Evolutionary conservation across 2,329 filamentous ascomycete species (phyloP), one percentile per base, ranked within the genome.

Genomic region (Herpotrichia juniperi): DNA sequence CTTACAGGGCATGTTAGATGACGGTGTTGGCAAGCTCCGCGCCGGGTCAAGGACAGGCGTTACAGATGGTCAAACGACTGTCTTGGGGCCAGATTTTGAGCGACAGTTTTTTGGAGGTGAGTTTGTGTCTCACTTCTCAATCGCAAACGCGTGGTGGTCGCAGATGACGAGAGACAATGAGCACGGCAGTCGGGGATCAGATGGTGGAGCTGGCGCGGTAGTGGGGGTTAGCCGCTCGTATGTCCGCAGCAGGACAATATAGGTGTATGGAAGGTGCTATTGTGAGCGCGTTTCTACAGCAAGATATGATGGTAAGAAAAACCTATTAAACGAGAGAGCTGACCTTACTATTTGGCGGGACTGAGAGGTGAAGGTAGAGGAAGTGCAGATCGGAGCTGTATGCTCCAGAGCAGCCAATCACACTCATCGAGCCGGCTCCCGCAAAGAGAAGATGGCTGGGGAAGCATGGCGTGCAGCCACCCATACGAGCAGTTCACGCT

Each of bases 1-100:
- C 67, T 57, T 59, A 69, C 69, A 63, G 46, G 68, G 56, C 68
- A 72, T 72, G 57, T 51, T 54, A 61, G 62, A 35, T 57, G 40
- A 47, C 50, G 35, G 32, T 42, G 12, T 37, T 26, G 12, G 17
- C 7, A 47, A 28, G 48, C 32, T 52, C 39, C 31, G 46, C 34
- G 9, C 21, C 28, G 16, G 14, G 26, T 34, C 17, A 25, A 37
- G 37, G 26, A 40, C 37, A 14, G 37, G 19, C 37, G 37, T 24
- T 40, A 3, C 25, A 14, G 12, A 24, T 12, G 37, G 7, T 25
- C 21, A n/a, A 11, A 6, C 12, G 16, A 21, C 3, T 7, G 5
- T 40, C 19, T 14, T 40, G 26, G 25, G 31, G 12, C n/a, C 35
- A 28, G 21, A 19, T 5, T 7, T 32, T n/a, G 25, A 21, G 37